Base-by-base conservation (phyloP, 2,329 filamentous ascomycete genomes). In the Diaporthe helianthi region DNA sequence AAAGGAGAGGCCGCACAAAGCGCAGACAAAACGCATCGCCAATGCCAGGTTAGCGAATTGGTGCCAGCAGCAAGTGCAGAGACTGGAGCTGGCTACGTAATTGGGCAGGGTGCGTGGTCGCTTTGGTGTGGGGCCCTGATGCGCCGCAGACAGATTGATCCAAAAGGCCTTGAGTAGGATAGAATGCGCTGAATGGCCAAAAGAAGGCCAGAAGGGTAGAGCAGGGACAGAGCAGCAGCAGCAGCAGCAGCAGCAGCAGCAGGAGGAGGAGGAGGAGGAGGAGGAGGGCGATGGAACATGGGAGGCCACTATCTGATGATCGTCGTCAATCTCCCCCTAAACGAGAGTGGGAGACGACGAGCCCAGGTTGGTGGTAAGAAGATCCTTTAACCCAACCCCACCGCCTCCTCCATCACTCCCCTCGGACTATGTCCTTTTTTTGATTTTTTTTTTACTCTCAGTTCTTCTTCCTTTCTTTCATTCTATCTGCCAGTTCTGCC, bases 251-350 rank as follows among this genome's bases (percentile, higher is more conserved):
- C n/a, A n/a, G n/a, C n/a, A n/a, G n/a, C n/a, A n/a, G n/a, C n/a
- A n/a, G n/a, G 9, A 38, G 36, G 36, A 15, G 31, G 15, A 26
- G 33, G 3, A 41, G 51, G 5, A 31, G 33, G 17, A 33, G 24
- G 17, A 46, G 49, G 38, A 36, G 52, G 38, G 29, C 9, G 65
- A 38, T 15, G 61, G 41, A 44, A 44, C 41, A 26, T 24, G 22
- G 60, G 38, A 49, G 44, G 46, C 53, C 55, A 53, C 47, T 13
- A 44, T 44, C 51, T 51, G 52, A 47, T 55, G 68, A 69, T 69
- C 63, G 68, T 51, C 68, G 64, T 51, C 53, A 65, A 69, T 69
- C 51, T 69, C 68, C 53, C 53, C 68, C 63, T 52, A 69, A 69
- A 67, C 53, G 63, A 66, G 60, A 52, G 36, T 60, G 63, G 58